phyloP scores from a whole-genome alignment of 2,329 filamentous ascomycete genomes.

The Pseudocercospora ulei region DNA sequence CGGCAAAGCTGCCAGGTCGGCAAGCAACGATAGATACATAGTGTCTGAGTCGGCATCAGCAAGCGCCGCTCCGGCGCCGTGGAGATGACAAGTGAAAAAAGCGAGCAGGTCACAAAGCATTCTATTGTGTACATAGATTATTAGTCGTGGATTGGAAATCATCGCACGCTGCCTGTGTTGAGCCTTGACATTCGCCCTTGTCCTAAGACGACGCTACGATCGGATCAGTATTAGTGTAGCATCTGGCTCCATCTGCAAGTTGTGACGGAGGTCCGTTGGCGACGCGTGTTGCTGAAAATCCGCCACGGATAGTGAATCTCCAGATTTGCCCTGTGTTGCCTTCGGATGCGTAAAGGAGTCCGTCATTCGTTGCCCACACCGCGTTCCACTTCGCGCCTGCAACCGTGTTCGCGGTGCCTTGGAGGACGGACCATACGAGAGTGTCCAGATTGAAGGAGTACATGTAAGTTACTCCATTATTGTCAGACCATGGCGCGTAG shows the following conservation, averaged over 20 bases:
- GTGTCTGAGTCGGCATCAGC: too few relatives aligned
- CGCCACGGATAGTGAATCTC: constrained; percentile 9
- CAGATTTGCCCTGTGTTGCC: constrained; percentile 12
- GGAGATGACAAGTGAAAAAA: too few relatives aligned
- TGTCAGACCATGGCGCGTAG: constrained; percentile 1
- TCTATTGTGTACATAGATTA: too few relatives aligned
- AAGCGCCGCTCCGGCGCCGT: too few relatives aligned
- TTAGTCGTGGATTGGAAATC: too few relatives aligned
- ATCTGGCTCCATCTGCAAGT: constrained; percentile 13
- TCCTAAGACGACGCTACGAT: too few relatives aligned
- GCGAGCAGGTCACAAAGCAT: too few relatives aligned
- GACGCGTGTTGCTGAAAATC: not conserved
- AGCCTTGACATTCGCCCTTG: too few relatives aligned
- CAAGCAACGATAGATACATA: too few relatives aligned
- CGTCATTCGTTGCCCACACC: constrained; percentile 9
- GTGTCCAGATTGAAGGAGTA: constrained; percentile 7
- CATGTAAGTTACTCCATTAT: constrained; percentile 5
- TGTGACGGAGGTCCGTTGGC: constrained; percentile 1
- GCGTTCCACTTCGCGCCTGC: constrained; percentile 12
- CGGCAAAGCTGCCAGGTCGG: too few relatives aligned
- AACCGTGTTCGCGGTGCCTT: not conserved
- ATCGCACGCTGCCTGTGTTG: too few relatives aligned
- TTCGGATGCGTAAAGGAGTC: constrained; percentile 12
- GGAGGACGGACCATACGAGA: not conserved
- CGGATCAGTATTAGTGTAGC: constrained; percentile 6